Base-by-base conservation (phyloP, 148 eudicot species). In the Silene conica region DNA sequence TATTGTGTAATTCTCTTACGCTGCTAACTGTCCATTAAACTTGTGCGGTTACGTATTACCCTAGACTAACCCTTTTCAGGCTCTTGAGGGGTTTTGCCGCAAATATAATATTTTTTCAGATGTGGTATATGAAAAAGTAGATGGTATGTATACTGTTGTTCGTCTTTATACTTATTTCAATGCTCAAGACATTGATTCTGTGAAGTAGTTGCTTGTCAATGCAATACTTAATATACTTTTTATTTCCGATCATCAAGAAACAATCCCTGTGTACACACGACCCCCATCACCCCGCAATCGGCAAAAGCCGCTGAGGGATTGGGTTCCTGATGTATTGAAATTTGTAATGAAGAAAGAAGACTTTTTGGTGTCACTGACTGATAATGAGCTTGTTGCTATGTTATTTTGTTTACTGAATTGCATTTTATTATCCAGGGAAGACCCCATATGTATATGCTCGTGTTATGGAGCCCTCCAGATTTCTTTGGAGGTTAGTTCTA, bases 71-170 rank as follows among this genome's bases (percentile, higher is more conserved):
- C 16, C 62, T 75, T 80, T 74, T 79, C 92, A 96, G 99, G 97
- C 99, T 79, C 86, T 92, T 79, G 99, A 90, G 73, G 99, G 99
- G n/a, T 96, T 92, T 81, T 96, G 99, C 80, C 92, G 94, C 78
- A 90, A 83, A 86, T 86, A 96, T 62, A 71, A 77, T 70, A 87
- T 81, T 62, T 70, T 94, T 67, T 73, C 86, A 70, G 89, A 86
- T 67, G 82, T 93, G 55, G 71, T 92, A 83, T 88, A 90, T 66
- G 84, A 77, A 79, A 89, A 77, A 82, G 81, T 77, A 72, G 97
- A 96, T 82, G 99, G 99, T 94, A 90, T 26, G 41, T 64, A 25
- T 66, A 59, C 59, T 38, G 64, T 45, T 69, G 21, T 63, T 59
- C 6, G 55, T 54, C 60, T 69, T n/a, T 15, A 43, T 28, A 71